Percentiles rank a stretch among this genome's conserved stretches.
These are phyloP conservation scores for Syzygium jambos DNA, from an alignment of 345 rosid genomes.

Conservation along the genomic window DNA sequence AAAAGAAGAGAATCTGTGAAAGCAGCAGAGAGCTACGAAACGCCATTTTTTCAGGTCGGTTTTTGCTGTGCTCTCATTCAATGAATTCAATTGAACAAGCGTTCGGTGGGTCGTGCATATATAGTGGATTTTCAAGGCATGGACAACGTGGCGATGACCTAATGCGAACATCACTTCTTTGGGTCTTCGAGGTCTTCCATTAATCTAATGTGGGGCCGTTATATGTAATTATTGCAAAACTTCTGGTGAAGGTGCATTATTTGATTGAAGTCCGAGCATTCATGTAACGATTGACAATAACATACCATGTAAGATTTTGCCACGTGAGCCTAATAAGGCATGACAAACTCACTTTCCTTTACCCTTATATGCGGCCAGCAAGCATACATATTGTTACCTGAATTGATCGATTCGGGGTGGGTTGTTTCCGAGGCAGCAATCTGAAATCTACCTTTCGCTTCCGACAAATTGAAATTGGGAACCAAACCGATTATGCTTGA, in stretches of 20 bases:
- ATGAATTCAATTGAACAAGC: neutral
- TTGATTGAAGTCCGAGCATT: neutral
- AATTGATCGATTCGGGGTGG: neutral
- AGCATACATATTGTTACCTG: neutral
- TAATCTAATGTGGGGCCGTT: neutral
- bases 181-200: neutral
- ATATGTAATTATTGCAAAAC: neutral
- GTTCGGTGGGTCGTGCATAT: neutral
- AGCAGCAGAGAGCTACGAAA: neutral
- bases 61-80: neutral
- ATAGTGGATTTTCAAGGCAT: neutral
- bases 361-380: neutral
- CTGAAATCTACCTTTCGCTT: neutral
- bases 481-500: neutral
- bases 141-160: neutral
- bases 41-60: neutral
- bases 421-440: neutral
- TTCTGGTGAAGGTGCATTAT: neutral
- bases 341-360: neutral
- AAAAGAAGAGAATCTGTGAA: neutral
- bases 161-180: neutral
- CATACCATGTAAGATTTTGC: neutral
- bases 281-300: neutral
- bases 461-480: neutral
- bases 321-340: neutral